phyloP scores from a whole-genome alignment of 768 basidiomycete genomes.

The Podaxis pistillaris region DNA sequence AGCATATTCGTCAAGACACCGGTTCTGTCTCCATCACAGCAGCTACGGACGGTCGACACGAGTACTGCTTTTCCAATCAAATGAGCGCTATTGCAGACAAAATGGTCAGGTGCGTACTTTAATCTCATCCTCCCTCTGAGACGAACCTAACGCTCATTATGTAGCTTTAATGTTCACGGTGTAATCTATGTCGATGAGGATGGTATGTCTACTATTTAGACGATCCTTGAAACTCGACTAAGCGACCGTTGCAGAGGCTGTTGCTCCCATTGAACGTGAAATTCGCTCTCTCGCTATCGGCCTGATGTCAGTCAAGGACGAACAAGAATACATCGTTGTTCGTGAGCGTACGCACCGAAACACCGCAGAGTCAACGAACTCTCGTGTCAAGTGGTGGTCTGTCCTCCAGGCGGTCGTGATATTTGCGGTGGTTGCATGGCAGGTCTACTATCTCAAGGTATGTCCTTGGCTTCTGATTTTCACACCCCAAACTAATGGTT shows the following conservation, averaged over 20 bases:
- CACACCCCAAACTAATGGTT: background rate
- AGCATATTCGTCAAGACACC: slow-evolving; percentile 85
- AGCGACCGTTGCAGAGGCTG: slow-evolving; percentile 50
- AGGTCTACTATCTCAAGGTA: slow-evolving; percentile 95
- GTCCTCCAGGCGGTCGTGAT: slow-evolving; percentile 86
- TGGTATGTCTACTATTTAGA: slow-evolving; percentile 43
- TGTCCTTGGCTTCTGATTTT: slow-evolving; percentile 5
- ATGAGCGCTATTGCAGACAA: slow-evolving; percentile 98
- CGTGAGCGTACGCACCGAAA: slow-evolving; percentile 91
- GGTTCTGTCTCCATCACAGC: slow-evolving; percentile 89
- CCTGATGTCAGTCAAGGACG: slow-evolving; percentile 90
- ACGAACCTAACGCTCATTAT: slow-evolving; percentile 4
- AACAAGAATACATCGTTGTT: slow-evolving; percentile 98
- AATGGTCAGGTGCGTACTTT: slow-evolving; percentile 71
- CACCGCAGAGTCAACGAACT: slow-evolving; percentile 91
- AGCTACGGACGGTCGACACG: slow-evolving; percentile 80
- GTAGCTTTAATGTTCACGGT: slow-evolving; percentile 97
- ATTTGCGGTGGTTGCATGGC: slow-evolving; percentile 92
- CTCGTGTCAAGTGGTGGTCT: slow-evolving; percentile 99
- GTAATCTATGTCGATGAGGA: slow-evolving; percentile 92
- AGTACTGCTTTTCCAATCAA: slow-evolving; percentile 98
- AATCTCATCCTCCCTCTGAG: background rate
- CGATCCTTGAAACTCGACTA: background rate
- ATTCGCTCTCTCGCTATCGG: slow-evolving; percentile 82
- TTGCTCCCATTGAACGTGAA: slow-evolving; percentile 96